phyloP scores from a whole-genome alignment of 2,329 filamentous ascomycete species.

The Fusarium scirpi region DNA sequence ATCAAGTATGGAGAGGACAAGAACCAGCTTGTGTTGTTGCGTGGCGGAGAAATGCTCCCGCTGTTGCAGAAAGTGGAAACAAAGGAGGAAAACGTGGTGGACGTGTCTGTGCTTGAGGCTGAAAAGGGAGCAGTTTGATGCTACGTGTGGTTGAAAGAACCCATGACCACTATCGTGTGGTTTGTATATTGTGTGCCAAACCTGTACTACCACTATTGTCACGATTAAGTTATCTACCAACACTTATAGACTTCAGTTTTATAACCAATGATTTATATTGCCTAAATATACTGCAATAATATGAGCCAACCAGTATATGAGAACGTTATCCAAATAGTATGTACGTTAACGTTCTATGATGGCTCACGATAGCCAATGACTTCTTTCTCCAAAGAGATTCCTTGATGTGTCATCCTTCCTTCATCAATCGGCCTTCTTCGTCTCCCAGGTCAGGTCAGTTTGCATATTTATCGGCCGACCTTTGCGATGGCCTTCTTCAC shows the following conservation, averaged over 20 bases:
- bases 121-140: constrained; percentile 7
- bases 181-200: neutral
- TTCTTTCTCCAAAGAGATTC: neutral
- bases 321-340: constrained; percentile 22
- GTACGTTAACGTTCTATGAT: constrained; percentile 11
- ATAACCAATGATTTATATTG: neutral
- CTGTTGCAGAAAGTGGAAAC: constrained; percentile 24
- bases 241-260: neutral
- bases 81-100: constrained; percentile 2
- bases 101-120: constrained; percentile 1
- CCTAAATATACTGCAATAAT: neutral
- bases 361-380: neutral
- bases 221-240: no score
- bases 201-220: neutral
- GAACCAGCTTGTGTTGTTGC: constrained; percentile 63
- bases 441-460: no score
- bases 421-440: neutral
- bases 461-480: constrained; percentile 9
- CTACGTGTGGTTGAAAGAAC: neutral
- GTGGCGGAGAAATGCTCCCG: constrained; percentile 59
- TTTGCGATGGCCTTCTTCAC: constrained; percentile 35
- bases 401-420: neutral
- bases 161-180: neutral
- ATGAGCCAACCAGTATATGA: neutral
- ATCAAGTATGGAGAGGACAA: constrained; percentile 56